Base-by-base conservation (phyloP, 2,329 filamentous ascomycete species). In the Westerdykella sp. region DNA sequence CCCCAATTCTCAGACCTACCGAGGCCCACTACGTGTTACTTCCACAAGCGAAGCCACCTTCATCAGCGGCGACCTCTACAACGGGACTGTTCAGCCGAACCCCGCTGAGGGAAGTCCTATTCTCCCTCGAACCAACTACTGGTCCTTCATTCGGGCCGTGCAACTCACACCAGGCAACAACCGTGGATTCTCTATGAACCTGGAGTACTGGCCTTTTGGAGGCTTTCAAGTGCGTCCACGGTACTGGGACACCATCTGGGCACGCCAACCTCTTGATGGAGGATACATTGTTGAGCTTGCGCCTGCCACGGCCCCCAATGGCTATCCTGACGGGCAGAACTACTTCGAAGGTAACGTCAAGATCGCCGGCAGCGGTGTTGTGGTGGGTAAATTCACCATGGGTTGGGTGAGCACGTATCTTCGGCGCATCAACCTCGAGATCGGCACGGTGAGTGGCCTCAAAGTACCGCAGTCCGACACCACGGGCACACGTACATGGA, bases 1-100 rank as follows among this genome's bases (percentile, higher is more conserved):
- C 25, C 4, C 47, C 28, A 25, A 21, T 12, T 39, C 39, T 9
- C 23, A 10, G 9, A 31, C 32, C 5, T 49, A 46, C 36, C 42
- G 40, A 34, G 47, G 47, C 15, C 36, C 42, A 11, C 25, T 49
- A 7, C 40, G 43, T n/a, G 31, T 49, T 5, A 43, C 43, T 14
- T 41, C 40, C 9, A 44, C 43, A 21, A 18, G n/a, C 16, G 23
- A 40, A 7, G 13, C 37, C 2, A 28, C 37, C 16, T 37, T 22
- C 38, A 46, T 49, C 34, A 40, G 28, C 36, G 46, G 44, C 11
- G 46, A 49, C 25, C 38, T 46, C 5, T 49, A 49, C 39, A 49
- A 43, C 14, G 35, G 43, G 4, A 49, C 46, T 12, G 34, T 36
- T 5, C 25, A 36, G 13, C 46, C 46, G 18, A 39, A 41, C 22